phyloP scores from a whole-genome alignment of 352 stramenopile species.

The Globisporangium megalacanthum region DNA sequence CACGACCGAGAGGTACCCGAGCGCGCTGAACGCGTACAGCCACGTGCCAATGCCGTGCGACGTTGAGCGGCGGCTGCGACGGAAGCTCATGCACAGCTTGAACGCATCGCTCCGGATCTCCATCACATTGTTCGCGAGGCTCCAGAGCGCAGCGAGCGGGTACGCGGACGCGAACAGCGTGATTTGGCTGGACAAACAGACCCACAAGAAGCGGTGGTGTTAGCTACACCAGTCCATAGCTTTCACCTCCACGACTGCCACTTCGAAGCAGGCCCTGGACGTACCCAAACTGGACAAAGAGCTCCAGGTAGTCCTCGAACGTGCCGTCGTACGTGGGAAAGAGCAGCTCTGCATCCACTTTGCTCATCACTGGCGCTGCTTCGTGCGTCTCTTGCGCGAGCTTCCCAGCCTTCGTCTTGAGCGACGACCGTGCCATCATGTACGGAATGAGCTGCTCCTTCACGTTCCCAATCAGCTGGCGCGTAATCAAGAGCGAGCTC shows the following conservation, averaged over 20 bases:
- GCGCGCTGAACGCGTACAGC: conserved; percentile 85
- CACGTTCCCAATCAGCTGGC: conserved; percentile 74
- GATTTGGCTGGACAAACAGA: conserved; percentile 71
- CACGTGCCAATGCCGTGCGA: conserved; percentile 90
- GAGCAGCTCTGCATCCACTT: conserved; percentile 75
- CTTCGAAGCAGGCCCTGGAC: conserved; percentile 11
- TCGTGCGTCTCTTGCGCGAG: conserved; percentile 58
- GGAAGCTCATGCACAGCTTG: conserved; percentile 88
- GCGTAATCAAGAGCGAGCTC: conserved; percentile 79
- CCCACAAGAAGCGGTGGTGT: conserved; percentile 14
- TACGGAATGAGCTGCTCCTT: conserved; percentile 80
- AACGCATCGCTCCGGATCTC: conserved; percentile 95
- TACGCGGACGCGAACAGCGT: conserved; percentile 93
- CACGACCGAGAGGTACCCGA: conserved; percentile 90
- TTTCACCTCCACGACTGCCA: not conserved
- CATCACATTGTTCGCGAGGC: conserved; percentile 92
- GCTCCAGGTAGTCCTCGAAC: conserved; percentile 94
- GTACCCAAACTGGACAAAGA: conserved; percentile 90
- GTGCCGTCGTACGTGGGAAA: conserved; percentile 80
- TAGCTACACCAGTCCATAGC: not conserved
- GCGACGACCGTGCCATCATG: conserved; percentile 65
- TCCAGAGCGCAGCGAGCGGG: conserved; percentile 90
- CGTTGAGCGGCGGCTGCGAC: conserved; percentile 56
- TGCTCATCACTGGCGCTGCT: conserved; percentile 44
- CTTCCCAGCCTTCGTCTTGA: conserved; percentile 80